These are phyloP conservation scores for Phytophthora pseudosyringae DNA, from an alignment of 352 stramenopile species.

Conservation along the genomic window DNA sequence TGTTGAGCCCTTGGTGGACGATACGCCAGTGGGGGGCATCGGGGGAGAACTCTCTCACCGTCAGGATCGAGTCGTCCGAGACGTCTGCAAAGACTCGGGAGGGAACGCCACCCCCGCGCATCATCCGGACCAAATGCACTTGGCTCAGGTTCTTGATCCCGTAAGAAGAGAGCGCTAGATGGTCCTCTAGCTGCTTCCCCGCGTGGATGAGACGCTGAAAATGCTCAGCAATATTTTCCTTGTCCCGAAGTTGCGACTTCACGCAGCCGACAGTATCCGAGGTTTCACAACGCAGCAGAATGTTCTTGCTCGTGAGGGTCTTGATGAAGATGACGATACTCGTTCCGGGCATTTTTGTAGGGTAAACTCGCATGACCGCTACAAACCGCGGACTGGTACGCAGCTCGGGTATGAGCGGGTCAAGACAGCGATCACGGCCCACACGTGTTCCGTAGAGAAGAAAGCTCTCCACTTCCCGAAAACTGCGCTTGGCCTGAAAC, in stretches of 20 bases:
- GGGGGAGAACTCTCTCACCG: background rate
- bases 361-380: background rate
- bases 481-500: background rate
- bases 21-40: constrained; percentile 18
- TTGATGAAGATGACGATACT: constrained; percentile 5
- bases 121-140: background rate
- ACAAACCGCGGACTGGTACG: constrained; percentile 10
- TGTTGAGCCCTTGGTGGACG: constrained; percentile 30
- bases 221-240: constrained; percentile 4
- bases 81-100: constrained; percentile 8
- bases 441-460: constrained; percentile 3
- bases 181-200: constrained; percentile 14
- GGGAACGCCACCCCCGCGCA: constrained; percentile 1
- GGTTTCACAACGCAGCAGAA: background rate
- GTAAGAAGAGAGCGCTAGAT: constrained; percentile 9
- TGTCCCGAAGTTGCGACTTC: constrained; percentile 11
- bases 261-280: background rate
- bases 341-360: background rate
- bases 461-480: constrained; percentile 1
- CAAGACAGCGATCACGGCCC: background rate
- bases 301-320: constrained; percentile 1
- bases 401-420: constrained; percentile 18
- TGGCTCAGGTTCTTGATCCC: constrained; percentile 2
- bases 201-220: constrained; percentile 14
- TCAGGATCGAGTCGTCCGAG: constrained; percentile 8